Percentiles rank a stretch among this genome's conserved stretches.
Evolutionary conservation across 108 stramenopile species (phyloP).

Genomic region (Cylindrotheca closterium): DNA sequence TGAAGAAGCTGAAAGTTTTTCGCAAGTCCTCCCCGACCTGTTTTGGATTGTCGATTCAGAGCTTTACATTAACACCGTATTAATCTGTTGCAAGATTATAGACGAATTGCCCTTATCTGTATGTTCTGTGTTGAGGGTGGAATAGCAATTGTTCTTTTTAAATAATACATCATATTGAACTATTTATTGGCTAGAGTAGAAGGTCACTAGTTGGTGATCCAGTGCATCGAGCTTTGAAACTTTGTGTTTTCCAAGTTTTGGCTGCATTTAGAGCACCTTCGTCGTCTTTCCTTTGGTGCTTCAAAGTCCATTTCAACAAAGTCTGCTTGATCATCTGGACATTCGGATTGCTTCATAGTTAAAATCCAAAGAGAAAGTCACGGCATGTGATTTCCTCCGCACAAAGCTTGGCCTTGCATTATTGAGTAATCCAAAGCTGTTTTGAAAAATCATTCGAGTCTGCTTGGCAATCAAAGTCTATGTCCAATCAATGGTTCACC

Average conservation of each 20-base stretch:
- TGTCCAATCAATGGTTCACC: conserved; percentile 8
- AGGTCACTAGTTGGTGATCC: no score
- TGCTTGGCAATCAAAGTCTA: background rate
- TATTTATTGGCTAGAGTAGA: no score
- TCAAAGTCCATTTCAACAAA: no score
- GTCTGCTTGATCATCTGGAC: no score
- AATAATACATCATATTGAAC: background rate
- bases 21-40: conserved; percentile 33
- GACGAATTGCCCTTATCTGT: background rate
- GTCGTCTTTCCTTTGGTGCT: no score
- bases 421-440: background rate
- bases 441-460: background rate
- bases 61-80: conserved; percentile 33
- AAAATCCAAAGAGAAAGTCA: background rate
- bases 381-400: background rate
- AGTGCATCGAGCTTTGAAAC: no score
- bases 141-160: conserved; percentile 8
- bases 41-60: conserved; percentile 46
- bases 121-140: conserved; percentile 6
- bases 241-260: no score
- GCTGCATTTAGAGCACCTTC: no score
- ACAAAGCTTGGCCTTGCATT: background rate
- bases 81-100: background rate
- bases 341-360: background rate
- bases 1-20: conserved; percentile 29